Conservation (phyloP, 2,329 filamentous ascomycete genomes). For the Colletotrichum horii region DNA sequence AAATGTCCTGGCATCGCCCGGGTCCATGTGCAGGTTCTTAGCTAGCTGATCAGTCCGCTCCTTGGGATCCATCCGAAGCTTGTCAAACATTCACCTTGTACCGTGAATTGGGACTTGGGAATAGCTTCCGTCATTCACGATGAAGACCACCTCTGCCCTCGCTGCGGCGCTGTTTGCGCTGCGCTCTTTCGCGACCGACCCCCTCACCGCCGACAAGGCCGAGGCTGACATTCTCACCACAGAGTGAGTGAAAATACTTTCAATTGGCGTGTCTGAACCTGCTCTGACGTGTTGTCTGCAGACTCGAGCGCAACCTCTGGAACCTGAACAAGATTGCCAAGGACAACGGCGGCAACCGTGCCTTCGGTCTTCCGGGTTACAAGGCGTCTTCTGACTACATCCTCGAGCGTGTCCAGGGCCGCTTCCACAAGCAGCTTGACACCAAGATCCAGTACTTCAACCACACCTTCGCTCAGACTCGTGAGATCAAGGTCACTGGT, state of each 20-base stretch:
- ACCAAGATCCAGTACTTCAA: constrained; percentile 52
- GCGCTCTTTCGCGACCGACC: constrained; percentile 26
- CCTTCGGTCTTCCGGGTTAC: constrained; percentile 65
- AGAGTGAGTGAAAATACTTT: constrained; percentile 32
- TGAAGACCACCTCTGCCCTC: constrained; percentile 22
- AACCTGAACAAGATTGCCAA: constrained; percentile 59
- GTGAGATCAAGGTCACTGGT: constrained; percentile 46
- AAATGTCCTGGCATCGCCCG: background rate
- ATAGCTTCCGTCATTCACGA: constrained; percentile 1
- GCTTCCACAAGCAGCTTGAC: constrained; percentile 46
- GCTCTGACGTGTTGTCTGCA: constrained; percentile 25
- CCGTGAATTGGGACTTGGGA: background rate
- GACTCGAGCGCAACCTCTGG: constrained; percentile 58
- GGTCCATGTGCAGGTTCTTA: rapidly evolving
- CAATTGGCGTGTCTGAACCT: no score
- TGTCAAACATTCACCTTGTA: background rate
- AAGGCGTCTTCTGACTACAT: constrained; percentile 63
- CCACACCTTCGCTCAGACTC: constrained; percentile 48
- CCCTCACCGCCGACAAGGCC: constrained; percentile 42
- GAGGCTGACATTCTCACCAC: constrained; percentile 43
- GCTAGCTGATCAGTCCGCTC: constrained; percentile 4
- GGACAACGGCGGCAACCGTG: constrained; percentile 63
- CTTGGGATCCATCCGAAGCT: constrained; percentile 3
- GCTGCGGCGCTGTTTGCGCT: constrained; percentile 19
- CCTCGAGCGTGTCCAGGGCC: constrained; percentile 46